Evolutionary conservation across 2,329 filamentous ascomycete genomes (phyloP), one percentile per base, ranked within the genome.

Genomic region (Nemania sp.): DNA sequence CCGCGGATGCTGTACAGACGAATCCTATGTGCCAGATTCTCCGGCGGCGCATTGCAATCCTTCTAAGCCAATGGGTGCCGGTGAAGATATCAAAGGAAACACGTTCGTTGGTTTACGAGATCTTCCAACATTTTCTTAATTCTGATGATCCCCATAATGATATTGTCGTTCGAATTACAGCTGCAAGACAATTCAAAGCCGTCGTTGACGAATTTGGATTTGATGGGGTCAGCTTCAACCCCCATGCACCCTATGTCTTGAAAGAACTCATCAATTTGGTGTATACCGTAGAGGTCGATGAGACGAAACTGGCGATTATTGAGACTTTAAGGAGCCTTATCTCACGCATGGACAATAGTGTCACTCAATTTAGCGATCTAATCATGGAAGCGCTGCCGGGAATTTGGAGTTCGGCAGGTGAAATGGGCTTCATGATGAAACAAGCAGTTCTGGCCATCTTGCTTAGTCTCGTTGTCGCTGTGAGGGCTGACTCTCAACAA

Each of bases 401-500:
- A 3, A 78, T 97, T 0, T 99, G 94, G 94, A 86, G 90, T 56
- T 83, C 86, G 46, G 91, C 90, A 2, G 90, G 87, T 0, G 73
- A 76, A 2, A 88, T 96, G 56, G 90, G 94, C 66, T 90, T 91
- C 72, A 83, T 97, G 70, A 89, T 97, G 78, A 97, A 97, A 72
- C 92, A 97, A 72, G 86, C 91, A 1, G 91, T 97, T 47, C 81
- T 97, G 52, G 90, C 89, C 2, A 88, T 97, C 33, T 84, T 97
- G 46, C 81, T 90, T 1, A 87, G 91, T 2, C 78, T 99, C 12
- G 89, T 96, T n/a, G 86, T 86, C 67, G 89, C 92, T 1, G 89
- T 97, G 83, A 90, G 88, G 54, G 80, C 82, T 11, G 82, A 88
- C 8, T 94, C 91, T 4, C 81, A 86, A 57, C 81, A 86, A 15